These are phyloP conservation scores for Apiospora arundinis DNA, from an alignment of 2,329 filamentous ascomycete species.

Conservation along the genomic window DNA sequence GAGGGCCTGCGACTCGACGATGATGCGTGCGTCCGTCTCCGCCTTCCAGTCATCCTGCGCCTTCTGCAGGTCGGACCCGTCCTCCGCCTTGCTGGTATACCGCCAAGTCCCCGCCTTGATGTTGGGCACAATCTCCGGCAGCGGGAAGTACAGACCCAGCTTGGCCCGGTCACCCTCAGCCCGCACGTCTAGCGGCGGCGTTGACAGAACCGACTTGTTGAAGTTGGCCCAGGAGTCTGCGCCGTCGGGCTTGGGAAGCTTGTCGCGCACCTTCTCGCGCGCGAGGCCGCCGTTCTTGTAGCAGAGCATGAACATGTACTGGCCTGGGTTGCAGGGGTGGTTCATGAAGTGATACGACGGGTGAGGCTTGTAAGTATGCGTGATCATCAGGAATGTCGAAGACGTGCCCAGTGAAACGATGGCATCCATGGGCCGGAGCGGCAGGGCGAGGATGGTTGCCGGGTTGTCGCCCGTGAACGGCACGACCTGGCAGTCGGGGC, in stretches of 20 bases:
- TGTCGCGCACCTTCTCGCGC: slow-evolving; percentile 86
- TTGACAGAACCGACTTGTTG: slow-evolving; percentile 73
- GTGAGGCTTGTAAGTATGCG: slow-evolving; percentile 87
- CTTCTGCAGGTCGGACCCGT: slow-evolving; percentile 57
- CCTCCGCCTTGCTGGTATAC: slow-evolving; percentile 64
- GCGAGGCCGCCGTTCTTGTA: slow-evolving; percentile 98
- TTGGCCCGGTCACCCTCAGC: slow-evolving; percentile 67
- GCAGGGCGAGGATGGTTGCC: slow-evolving; percentile 89
- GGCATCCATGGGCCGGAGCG: slow-evolving; percentile 84
- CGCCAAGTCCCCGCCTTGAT: slow-evolving; percentile 86
- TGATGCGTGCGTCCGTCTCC: slow-evolving; percentile 78
- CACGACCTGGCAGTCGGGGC: slow-evolving; percentile 73
- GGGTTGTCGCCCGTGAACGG: slow-evolving; percentile 97
- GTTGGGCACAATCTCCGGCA: slow-evolving; percentile 95
- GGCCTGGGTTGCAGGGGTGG: slow-evolving; percentile 85
- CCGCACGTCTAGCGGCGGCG: slow-evolving; percentile 72
- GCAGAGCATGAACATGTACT: slow-evolving; percentile 99
- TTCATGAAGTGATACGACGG: slow-evolving; percentile 98
- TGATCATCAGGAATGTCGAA: slow-evolving; percentile 97
- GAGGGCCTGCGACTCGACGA: slow-evolving; percentile 94
- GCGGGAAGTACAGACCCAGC: slow-evolving; percentile 91
- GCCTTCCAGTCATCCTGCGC: slow-evolving; percentile 58
- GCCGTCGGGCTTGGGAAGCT: slow-evolving; percentile 64
- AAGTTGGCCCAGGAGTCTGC: slow-evolving; percentile 77
- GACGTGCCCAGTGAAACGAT: slow-evolving; percentile 95